phyloP scores from a whole-genome alignment of 192 early-diverging fungal genomes.

The Coemansia sp. region DNA sequence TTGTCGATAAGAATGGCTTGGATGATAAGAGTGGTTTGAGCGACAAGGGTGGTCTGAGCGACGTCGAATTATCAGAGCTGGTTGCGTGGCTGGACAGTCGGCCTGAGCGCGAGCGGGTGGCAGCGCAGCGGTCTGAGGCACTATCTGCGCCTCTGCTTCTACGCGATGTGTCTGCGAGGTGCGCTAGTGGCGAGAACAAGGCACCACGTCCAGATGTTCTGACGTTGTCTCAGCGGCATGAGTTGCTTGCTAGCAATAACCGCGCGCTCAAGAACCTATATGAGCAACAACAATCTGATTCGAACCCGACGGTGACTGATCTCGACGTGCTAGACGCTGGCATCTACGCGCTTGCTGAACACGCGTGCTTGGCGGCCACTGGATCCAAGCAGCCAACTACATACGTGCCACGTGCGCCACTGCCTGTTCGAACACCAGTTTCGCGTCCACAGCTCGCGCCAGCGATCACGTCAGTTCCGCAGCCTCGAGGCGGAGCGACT shows the following conservation, averaged over 20 bases:
- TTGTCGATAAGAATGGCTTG: background rate
- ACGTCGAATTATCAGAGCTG: slow-evolving; percentile 17
- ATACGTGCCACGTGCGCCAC: slow-evolving; percentile 13
- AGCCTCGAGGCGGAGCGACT: background rate
- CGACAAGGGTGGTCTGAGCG: background rate
- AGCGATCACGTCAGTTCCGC: background rate
- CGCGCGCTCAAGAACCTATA: slow-evolving; percentile 12
- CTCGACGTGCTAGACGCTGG: slow-evolving; percentile 6
- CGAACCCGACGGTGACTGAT: background rate
- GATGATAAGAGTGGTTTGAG: background rate
- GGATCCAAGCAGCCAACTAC: slow-evolving; percentile 18
- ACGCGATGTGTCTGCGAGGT: slow-evolving; percentile 27
- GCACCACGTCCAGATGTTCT: background rate
- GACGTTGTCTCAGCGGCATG: slow-evolving; percentile 7
- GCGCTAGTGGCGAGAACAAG: slow-evolving; percentile 7
- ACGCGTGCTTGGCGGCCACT: slow-evolving; percentile 27
- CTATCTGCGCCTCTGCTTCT: slow-evolving; percentile 22
- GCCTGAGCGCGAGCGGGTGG: slow-evolving; percentile 29
- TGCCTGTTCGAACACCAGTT: background rate
- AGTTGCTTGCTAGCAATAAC: slow-evolving; percentile 13
- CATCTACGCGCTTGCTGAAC: slow-evolving; percentile 26
- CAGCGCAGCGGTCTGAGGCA: slow-evolving; percentile 24
- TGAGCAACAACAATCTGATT: slow-evolving; percentile 5
- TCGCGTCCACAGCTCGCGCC: background rate
- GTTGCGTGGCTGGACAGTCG: slow-evolving; percentile 34